These are phyloP conservation scores for Parastagonospora nodorum DNA, from an alignment of 2,329 filamentous ascomycete species.

Conservation along the genomic window DNA sequence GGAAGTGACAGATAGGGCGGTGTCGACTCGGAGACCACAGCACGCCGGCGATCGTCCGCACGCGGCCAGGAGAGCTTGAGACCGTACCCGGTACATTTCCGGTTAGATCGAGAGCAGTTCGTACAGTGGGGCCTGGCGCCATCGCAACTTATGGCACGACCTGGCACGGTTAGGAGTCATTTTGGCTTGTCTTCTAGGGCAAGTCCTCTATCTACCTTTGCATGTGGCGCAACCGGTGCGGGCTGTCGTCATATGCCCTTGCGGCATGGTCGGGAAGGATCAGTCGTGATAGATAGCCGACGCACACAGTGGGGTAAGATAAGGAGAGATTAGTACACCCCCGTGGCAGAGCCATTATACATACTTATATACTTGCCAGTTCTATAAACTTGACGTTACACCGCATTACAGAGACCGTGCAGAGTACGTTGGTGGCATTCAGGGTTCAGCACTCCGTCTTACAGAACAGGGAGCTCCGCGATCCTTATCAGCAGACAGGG, in stretches of 20 bases:
- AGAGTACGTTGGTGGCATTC: not conserved
- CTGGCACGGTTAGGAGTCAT: not conserved
- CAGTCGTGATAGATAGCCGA: not conserved
- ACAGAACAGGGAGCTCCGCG: too few relatives aligned
- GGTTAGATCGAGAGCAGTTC: not conserved
- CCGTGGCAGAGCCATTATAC: not conserved
- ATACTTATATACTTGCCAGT: conserved; percentile 1
- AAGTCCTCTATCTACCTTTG: not conserved
- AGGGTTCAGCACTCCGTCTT: not conserved
- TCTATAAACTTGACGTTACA: not conserved
- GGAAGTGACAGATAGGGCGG: not conserved
- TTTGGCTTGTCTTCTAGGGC: not conserved
- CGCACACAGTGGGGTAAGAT: not conserved
- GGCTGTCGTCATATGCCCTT: not conserved
- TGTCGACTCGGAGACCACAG: not conserved
- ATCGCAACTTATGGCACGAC: not conserved
- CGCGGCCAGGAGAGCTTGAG: conserved; percentile 1
- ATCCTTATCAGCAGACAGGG: too few relatives aligned
- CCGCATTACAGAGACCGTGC: not conserved
- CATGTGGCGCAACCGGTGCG: not conserved
- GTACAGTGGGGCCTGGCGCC: not conserved
- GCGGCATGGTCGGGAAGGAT: not conserved
- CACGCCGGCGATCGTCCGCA: not conserved
- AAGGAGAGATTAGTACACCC: not conserved
- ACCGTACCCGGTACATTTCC: not conserved